A percentile compares a stretch with the other conserved stretches of the same genome.
Conservation (phyloP, 1,284 basidiomycete genomes). For the Coriolopsis trogii region DNA sequence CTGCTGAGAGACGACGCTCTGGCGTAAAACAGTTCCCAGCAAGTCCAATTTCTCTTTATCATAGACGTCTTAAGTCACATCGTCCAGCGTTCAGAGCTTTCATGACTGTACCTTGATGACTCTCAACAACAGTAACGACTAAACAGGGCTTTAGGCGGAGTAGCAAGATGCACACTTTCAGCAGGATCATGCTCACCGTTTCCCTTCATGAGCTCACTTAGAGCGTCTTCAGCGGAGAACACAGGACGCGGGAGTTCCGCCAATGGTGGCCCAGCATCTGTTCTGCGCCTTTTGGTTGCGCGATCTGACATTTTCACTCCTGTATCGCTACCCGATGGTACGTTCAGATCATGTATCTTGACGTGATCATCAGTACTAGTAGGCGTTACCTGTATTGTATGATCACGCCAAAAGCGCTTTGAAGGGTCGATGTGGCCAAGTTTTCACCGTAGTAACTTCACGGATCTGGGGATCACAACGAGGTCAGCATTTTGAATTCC, state of each 20-base stretch:
- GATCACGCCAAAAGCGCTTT: no score
- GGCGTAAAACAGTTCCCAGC: slow-evolving; percentile 7
- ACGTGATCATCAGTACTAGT: no score
- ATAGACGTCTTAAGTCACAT: neutral
- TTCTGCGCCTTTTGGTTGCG: slow-evolving; percentile 10
- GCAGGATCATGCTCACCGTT: slow-evolving; percentile 3
- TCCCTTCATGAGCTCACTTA: neutral
- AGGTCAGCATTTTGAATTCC: no score
- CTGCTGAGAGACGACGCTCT: slow-evolving; percentile 13
- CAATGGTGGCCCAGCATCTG: neutral
- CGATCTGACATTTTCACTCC: neutral
- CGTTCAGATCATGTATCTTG: no score
- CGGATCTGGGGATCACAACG: no score
- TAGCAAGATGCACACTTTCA: neutral
- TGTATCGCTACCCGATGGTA: neutral
- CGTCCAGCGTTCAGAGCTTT: neutral
- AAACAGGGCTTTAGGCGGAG: no score
- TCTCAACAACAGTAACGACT: slow-evolving; percentile 18
- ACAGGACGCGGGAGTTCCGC: slow-evolving; percentile 7
- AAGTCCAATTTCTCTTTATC: slow-evolving; percentile 16
- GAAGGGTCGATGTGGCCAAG: no score
- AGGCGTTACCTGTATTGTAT: no score
- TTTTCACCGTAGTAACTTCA: no score
- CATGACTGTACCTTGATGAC: slow-evolving; percentile 10
- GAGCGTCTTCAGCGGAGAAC: neutral